Base-by-base conservation (phyloP, 2,329 filamentous ascomycete species). In the Xylaria digitata region DNA sequence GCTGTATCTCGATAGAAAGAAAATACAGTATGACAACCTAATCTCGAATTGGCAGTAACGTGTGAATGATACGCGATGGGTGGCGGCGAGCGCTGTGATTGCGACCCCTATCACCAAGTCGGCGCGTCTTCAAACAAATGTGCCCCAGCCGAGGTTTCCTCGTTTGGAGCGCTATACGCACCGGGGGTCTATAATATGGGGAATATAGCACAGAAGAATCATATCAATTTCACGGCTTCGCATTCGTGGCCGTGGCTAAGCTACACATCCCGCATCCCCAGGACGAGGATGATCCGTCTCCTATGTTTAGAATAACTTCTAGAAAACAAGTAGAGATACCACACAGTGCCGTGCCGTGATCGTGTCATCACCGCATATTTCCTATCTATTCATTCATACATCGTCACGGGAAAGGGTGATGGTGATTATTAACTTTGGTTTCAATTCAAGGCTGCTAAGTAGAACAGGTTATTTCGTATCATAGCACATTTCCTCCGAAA, bases 51-150 rank as follows among this genome's bases (percentile, higher is more conserved):
- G 53, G 15, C 3, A 19, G 26, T 40, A 19, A n/a, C 8, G 26
- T 42, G n/a, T 19, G 6, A 5, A 30, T 30, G 7, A 30, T 21
- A 26, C 21, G 48, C 23, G 7, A 40, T 48, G 32, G 34, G 40
- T 49, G 42, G 23, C 43, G 11, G 43, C 19, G 30, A 23, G n/a
- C 45, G 48, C 17, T 52, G 65, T 57, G 61, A 60, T 43, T 32
- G 17, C 0, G 6, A 19, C 56, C 61, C 62, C 58, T 68, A 63
- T 68, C 66, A 68, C 66, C 1, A 30, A 55, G 17, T 26, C 42
- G 59, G 66, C 63, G 66, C 66, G 45, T 68, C 34, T 21, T 57
- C 58, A 68, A 68, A 68, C 66, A n/a, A 2, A 6, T 43, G 13
- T 11, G 53, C 43, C 13, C 23, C 17, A 11, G 5, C 21, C 53